These are phyloP conservation scores for Nepenthes gracilis DNA, from an alignment of 148 eudicot genomes.

Conservation along the genomic window DNA sequence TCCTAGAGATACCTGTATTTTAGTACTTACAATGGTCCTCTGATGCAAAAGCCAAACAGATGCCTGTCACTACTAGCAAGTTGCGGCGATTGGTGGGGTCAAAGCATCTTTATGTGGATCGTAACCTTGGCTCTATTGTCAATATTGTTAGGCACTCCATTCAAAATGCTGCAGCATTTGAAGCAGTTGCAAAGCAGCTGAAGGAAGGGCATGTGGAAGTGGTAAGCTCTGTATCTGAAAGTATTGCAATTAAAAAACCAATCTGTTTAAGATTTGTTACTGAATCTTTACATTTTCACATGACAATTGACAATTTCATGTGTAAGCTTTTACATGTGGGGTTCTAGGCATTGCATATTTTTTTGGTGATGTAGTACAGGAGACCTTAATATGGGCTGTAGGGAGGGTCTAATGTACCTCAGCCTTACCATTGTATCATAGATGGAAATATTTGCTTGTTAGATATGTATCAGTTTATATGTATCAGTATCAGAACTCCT, in stretches of 20 bases:
- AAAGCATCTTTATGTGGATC: constrained; percentile 81
- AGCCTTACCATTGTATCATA: no score
- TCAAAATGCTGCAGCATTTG: constrained; percentile 67
- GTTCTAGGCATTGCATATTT: no score
- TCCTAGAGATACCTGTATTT: neutral
- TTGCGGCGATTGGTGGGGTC: constrained; percentile 54
- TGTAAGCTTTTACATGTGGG: no score
- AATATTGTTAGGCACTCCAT: constrained; percentile 64
- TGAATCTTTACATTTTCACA: no score
- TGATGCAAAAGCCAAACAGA: constrained; percentile 80
- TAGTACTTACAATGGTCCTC: constrained; percentile 8
- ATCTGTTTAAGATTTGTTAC: neutral
- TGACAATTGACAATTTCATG: no score
- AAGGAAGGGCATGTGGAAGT: constrained; percentile 44
- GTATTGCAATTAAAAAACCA: neutral
- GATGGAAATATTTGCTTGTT: no score
- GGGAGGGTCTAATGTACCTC: no score
- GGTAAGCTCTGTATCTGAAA: constrained; percentile 20
- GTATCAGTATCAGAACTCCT: no score
- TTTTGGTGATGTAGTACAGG: no score
- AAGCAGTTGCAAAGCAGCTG: constrained; percentile 54
- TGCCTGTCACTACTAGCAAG: constrained; percentile 69
- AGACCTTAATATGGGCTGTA: no score
- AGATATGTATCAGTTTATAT: no score
- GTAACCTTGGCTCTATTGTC: constrained; percentile 68